Evolutionary conservation across 768 basidiomycete genomes (phyloP), one percentile per base, ranked within the genome.

Genomic region (Agaricus sinodeliciosus): DNA sequence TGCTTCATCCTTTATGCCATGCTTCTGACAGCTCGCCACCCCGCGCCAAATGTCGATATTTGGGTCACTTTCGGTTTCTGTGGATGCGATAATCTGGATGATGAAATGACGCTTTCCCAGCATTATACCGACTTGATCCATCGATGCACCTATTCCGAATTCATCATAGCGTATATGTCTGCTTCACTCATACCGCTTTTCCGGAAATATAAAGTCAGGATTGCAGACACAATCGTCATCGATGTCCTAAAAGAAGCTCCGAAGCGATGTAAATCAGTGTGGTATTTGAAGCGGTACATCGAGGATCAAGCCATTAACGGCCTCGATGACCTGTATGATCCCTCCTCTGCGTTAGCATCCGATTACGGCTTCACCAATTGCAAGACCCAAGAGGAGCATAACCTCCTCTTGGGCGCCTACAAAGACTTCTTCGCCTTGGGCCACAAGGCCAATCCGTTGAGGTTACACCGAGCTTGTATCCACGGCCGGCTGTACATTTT

Each of bases 291-390:
- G 58, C 62, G 65, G 43, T 65, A 62, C 46, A 55, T 65, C 40
- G 19, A 25, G 13, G 12, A 18, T 27, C 18, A 43, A 8, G 45
- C 61, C n/a, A 11, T 48, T 9, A 47, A 59, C 28, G 37, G 49
- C 3, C 39, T 40, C 11, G 49, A 58, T 12, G 34, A 26, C 55
- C 27, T 9, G 39, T 51, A 19, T 8, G 11, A 18, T 47, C 59
- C 11, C 27, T 25, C 3, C 60, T 55, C 7, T 57, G 13, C 62
- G 3, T 49, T 63, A 4, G 2, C 5, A 0, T 60, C 51, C 18
- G 69, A 73, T 57, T 73, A 72, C 28, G 72, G 72, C 9, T 73
- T 70, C 54, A 48, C 49, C 9, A 69, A 69, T 49, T 73, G 72
- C 56, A 57, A 49, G 34, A 58, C 55, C 13, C 55, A 53, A 13